Base-by-base conservation (phyloP, 2,329 filamentous ascomycete genomes). In the Xylariaceae sp. region DNA sequence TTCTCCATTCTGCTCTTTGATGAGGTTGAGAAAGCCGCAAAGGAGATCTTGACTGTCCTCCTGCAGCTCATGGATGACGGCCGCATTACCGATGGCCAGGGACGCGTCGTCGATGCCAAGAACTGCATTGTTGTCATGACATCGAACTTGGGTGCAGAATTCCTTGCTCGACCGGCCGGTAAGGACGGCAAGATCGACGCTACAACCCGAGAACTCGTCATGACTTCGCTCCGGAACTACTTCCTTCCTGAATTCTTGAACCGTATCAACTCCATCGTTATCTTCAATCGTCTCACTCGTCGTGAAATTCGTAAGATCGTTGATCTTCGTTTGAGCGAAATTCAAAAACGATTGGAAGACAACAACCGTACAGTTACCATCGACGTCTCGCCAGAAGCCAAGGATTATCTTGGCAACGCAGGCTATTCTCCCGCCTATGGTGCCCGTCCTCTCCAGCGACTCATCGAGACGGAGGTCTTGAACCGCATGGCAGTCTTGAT, bases 101-200 rank as follows among this genome's bases (percentile, higher is more conserved):
- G 94, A 72, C 87, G 94, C 73, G 82, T 97, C 53, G 87, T 99
- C 57, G 94, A 99, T 69, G 94, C 93, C 61, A 91, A 88, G 77
- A 99, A 99, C 82, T 97, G 93, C 73, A 97, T 99, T 67, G 93
- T 99, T 49, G 94, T 99, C 76, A 96, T 99, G 92, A 99, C 94
- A 0, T 97, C 92, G 70, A 99, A 99, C 78, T 76, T 99, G 62
- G 94, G 94, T 65, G 94, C 94, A 37, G 94, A 97, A 74, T 96
- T 88, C 74, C 88, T 99, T n/a, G 79, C 89, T 45, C 88, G 92
- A 18, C 88, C 89, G 13, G 86, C 87, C 57, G 84, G 83, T 55
- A 85, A 87, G 55, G 90, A 95, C 68, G 93, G 93, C 68, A 87
- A 81, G 71, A 94, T 99, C 66, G 94, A 99, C 68, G 81, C 86